phyloP scores from a whole-genome alignment of 148 eudicot genomes.

The Gaultheria prostrata region DNA sequence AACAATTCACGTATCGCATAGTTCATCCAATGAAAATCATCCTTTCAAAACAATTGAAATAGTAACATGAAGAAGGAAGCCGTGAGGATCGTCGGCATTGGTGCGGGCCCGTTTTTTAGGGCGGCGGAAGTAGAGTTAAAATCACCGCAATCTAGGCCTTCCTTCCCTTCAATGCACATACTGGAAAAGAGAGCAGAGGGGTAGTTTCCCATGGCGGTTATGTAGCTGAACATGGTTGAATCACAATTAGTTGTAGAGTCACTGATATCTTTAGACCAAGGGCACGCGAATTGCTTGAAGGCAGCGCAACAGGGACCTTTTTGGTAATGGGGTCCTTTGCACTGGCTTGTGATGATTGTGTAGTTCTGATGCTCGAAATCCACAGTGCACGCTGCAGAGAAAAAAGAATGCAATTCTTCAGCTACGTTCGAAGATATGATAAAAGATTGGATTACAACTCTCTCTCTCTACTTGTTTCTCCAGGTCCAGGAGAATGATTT shows the following conservation, averaged over 20 bases:
- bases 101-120: background rate
- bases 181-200: constrained; percentile 73
- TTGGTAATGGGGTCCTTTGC: constrained; percentile 74
- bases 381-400: constrained; percentile 54
- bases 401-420: background rate
- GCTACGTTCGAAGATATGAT: background rate
- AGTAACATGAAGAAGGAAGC: constrained; percentile 17
- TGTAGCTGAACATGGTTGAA: constrained; percentile 71
- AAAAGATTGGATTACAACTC: background rate
- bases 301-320: constrained; percentile 42
- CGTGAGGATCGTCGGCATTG: constrained; percentile 11
- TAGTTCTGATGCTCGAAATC: constrained; percentile 70
- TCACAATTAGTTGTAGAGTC: constrained; percentile 53
- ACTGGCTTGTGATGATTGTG: constrained; percentile 75
- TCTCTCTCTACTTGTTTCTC: no score
- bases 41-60: constrained; percentile 20
- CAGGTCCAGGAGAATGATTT: background rate
- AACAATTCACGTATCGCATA: no score
- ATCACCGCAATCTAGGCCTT: constrained; percentile 48
- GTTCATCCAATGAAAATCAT: background rate
- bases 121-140: background rate
- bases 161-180: constrained; percentile 50
- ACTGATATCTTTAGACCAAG: constrained; percentile 34
- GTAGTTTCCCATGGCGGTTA: constrained; percentile 65
- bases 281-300: constrained; percentile 61